Conservation (phyloP, 768 basidiomycete genomes). For the Leccinum variicolor region DNA sequence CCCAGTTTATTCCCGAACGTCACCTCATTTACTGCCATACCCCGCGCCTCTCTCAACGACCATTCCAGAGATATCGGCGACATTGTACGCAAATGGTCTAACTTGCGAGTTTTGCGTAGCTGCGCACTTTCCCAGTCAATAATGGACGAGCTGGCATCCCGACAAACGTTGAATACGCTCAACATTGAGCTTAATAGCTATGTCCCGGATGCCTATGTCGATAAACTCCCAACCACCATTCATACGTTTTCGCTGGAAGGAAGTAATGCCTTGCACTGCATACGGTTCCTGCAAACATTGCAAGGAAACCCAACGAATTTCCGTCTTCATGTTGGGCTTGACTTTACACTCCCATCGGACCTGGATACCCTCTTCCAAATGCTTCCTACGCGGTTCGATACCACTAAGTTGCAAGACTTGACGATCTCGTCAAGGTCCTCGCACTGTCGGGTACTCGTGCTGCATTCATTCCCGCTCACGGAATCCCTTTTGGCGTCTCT, state of each 20-base stretch:
- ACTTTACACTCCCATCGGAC: conserved; percentile 1
- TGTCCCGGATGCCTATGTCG: neutral
- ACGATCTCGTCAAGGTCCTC: conserved; percentile 9
- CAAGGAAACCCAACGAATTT: neutral
- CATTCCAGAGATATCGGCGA: conserved; percentile 6
- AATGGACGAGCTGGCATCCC: conserved; percentile 8
- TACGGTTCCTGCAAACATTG: conserved; percentile 9
- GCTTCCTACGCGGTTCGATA: conserved; percentile 4
- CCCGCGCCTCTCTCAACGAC: conserved; percentile 9
- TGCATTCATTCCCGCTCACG: conserved; percentile 2
- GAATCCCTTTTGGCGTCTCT: conserved; percentile 2
- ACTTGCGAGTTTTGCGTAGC: conserved; percentile 1
- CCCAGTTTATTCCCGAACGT: conserved; percentile 15
- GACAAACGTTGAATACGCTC: conserved; percentile 5
- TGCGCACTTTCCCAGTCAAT: conserved; percentile 11
- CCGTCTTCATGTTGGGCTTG: conserved; percentile 1
- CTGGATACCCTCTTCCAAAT: conserved; percentile 7
- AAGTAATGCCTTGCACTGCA: conserved; percentile 5
- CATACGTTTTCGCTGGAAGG: conserved; percentile 9
- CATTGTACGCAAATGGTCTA: conserved; percentile 9
- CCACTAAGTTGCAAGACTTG: neutral
- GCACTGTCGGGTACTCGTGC: neutral
- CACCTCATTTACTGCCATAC: conserved; percentile 9
- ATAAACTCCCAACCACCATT: conserved; percentile 4
- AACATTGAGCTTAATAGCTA: conserved; percentile 7